Evolutionary conservation across 345 rosid genomes (phyloP).

Genomic region (Mangifera indica): DNA sequence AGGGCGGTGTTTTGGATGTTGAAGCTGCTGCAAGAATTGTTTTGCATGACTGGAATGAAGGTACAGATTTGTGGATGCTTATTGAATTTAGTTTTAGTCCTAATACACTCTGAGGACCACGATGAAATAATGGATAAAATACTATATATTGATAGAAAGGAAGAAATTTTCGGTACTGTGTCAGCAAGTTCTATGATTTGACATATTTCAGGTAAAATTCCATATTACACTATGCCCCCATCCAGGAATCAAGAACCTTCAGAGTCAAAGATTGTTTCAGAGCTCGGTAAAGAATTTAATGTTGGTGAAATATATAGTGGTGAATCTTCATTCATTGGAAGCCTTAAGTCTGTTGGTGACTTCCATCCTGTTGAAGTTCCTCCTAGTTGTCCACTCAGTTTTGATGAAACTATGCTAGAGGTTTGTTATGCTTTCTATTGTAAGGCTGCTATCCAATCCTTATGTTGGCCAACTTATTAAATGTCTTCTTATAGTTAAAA

Average conservation of each 20-base stretch:
- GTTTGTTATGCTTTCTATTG: constrained; percentile 35
- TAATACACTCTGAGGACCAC: background rate
- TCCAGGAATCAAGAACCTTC: constrained; percentile 61
- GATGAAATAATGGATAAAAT: background rate
- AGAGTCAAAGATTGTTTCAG: constrained; percentile 66
- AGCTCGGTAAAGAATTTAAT: constrained; percentile 77
- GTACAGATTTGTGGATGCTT: constrained; percentile 33
- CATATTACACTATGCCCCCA: constrained; percentile 87
- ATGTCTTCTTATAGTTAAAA: too few relatives aligned
- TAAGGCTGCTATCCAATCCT: background rate
- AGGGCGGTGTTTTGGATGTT: constrained; percentile 89
- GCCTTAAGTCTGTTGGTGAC: constrained; percentile 69
- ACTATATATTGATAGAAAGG: background rate
- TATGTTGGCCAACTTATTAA: background rate
- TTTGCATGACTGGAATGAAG: constrained; percentile 91
- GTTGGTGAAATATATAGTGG: constrained; percentile 76
- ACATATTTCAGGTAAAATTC: constrained; percentile 71
- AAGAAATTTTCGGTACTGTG: background rate
- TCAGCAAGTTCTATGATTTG: constrained; percentile 10
- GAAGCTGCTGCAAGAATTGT: constrained; percentile 87
- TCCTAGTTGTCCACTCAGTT: constrained; percentile 54
- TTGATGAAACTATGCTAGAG: constrained; percentile 77
- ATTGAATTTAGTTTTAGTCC: background rate
- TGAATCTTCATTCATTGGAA: constrained; percentile 84
- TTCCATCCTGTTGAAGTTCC: constrained; percentile 78